Conservation (phyloP, 352 stramenopile species). For the Globisporangium uncinulatum region DNA sequence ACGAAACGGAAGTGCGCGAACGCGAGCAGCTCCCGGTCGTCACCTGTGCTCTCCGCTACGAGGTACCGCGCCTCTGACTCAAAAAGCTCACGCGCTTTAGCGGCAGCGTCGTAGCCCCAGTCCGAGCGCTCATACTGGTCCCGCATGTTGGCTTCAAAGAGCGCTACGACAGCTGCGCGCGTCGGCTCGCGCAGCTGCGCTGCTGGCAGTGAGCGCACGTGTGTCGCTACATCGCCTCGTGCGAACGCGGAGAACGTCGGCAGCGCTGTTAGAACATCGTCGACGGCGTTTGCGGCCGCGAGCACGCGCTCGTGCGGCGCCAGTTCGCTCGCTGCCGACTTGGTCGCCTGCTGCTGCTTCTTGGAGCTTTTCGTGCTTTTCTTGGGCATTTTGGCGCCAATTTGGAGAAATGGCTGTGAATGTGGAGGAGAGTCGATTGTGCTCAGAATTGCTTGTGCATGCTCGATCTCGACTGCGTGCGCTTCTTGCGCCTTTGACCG, state of each 20-base stretch:
- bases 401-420: too few relatives aligned
- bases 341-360: neutral
- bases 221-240: slow-evolving; percentile 40
- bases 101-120: slow-evolving; percentile 87
- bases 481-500: too few relatives aligned
- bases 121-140: slow-evolving; percentile 80
- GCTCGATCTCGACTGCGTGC: too few relatives aligned
- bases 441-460: neutral
- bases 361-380: slow-evolving; percentile 13
- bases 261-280: slow-evolving; percentile 61
- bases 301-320: slow-evolving; percentile 19
- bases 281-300: slow-evolving; percentile 40
- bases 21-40: slow-evolving; percentile 30
- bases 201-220: slow-evolving; percentile 38
- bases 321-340: neutral
- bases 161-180: slow-evolving; percentile 31
- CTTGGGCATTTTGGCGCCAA: slow-evolving; percentile 17
- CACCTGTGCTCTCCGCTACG: slow-evolving; percentile 23
- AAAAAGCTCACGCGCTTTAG: slow-evolving; percentile 83
- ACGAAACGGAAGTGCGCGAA: slow-evolving; percentile 94
- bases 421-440: too few relatives aligned
- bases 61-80: slow-evolving; percentile 87
- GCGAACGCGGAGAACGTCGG: slow-evolving; percentile 45
- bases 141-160: slow-evolving; percentile 93
- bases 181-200: slow-evolving; percentile 24